Conservation (phyloP, 371 early-diverging fungal species). For the Nematocida sp. region DNA sequence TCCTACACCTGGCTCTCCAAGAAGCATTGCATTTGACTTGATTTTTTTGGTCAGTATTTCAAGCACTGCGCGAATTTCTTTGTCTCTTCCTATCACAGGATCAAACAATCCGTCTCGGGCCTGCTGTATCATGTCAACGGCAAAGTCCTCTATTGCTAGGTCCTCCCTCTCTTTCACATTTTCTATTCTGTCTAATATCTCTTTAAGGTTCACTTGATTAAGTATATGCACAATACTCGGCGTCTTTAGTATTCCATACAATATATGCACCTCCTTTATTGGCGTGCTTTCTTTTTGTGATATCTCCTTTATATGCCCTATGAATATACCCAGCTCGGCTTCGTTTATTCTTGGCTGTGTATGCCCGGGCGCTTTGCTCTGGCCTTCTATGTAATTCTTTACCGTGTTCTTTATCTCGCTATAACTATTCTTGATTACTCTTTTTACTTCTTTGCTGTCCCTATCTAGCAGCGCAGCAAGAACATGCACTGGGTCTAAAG, state of each 20-base stretch:
- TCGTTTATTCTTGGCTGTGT: conserved; percentile 17
- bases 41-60: conserved; percentile 77
- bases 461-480: conserved; percentile 28
- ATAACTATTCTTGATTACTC: background rate
- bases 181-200: conserved; percentile 27
- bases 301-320: background rate
- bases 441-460: background rate
- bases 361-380: background rate
- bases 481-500: conserved; percentile 37
- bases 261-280: conserved; percentile 29
- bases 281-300: conserved; percentile 14
- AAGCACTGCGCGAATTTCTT: conserved; percentile 78
- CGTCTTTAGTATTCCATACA: conserved; percentile 28
- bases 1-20: conserved; percentile 78
- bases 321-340: background rate
- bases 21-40: conserved; percentile 83
- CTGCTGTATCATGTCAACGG: conserved; percentile 79
- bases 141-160: conserved; percentile 77
- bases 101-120: conserved; percentile 76
- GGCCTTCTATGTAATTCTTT: conserved; percentile 9
- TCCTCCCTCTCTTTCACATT: conserved; percentile 50
- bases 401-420: conserved; percentile 19
- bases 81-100: conserved; percentile 82
- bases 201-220: background rate
- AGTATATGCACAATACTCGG: conserved; percentile 9